Conservation (phyloP, 2,329 filamentous ascomycete species). For the Clarireedia hainanense region DNA sequence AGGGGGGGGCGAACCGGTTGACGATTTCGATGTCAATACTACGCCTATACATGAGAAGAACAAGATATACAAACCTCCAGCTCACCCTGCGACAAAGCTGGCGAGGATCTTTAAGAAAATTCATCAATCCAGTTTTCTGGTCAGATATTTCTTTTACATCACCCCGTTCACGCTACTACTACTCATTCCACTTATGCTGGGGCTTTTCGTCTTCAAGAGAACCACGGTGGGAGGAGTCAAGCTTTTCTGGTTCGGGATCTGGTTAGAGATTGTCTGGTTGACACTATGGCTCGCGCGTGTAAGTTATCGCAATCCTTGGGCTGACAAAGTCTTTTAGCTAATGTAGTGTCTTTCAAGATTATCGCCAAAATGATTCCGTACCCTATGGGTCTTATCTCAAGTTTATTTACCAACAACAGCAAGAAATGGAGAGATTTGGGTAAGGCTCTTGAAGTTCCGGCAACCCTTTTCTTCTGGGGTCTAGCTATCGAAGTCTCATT, state of each 20-base stretch:
- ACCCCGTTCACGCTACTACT: slow-evolving; percentile 55
- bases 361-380: slow-evolving; percentile 57
- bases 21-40: slow-evolving; percentile 45
- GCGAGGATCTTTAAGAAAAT: slow-evolving; percentile 57
- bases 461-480: slow-evolving; percentile 87
- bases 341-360: slow-evolving; percentile 33
- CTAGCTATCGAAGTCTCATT: slow-evolving; percentile 81
- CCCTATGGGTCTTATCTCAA: slow-evolving; percentile 55
- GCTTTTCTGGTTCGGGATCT: slow-evolving; percentile 88
- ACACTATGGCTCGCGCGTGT: slow-evolving; percentile 72
- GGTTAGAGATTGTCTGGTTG: slow-evolving; percentile 90
- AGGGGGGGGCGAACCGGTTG: slow-evolving; percentile 45
- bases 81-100: slow-evolving; percentile 52
- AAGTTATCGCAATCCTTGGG: slow-evolving; percentile 24
- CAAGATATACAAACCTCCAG: slow-evolving; percentile 55
- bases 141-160: slow-evolving; percentile 68
- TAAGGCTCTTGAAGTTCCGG: slow-evolving; percentile 74
- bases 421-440: slow-evolving; percentile 94
- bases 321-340: slow-evolving; percentile 1
- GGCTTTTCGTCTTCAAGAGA: slow-evolving; percentile 48
- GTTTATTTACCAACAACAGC: slow-evolving; percentile 70
- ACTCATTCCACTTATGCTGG: slow-evolving; percentile 60
- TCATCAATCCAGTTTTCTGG: slow-evolving; percentile 56
- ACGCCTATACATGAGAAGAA: slow-evolving; percentile 62
- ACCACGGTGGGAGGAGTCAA: slow-evolving; percentile 65